phyloP scores from a whole-genome alignment of 2,329 filamentous ascomycete species.

The Penicillium sp. region DNA sequence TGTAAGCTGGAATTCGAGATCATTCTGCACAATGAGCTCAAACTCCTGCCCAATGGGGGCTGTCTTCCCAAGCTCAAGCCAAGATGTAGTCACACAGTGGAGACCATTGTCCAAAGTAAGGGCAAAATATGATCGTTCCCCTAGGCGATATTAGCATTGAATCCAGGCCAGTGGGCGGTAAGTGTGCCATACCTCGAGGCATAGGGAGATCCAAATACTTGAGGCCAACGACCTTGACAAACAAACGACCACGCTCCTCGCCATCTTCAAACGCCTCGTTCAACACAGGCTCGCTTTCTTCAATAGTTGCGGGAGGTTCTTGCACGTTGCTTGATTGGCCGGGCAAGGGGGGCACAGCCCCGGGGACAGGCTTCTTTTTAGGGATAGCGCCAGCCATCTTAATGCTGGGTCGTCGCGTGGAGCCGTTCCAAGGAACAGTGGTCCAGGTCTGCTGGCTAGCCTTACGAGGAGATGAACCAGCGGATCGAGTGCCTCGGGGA shows the following conservation, averaged over 20 bases:
- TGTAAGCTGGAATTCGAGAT: constrained; percentile 98
- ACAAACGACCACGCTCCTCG: constrained; percentile 85
- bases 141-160: constrained; percentile 51
- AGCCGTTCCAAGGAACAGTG: constrained; percentile 94
- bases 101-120: constrained; percentile 97
- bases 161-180: too few relatives aligned
- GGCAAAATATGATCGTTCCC: constrained; percentile 91
- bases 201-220: constrained; percentile 89
- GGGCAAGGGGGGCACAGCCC: constrained; percentile 79
- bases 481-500: constrained; percentile 60
- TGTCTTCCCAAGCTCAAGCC: constrained; percentile 87
- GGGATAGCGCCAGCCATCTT: constrained; percentile 62
- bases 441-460: constrained; percentile 89
- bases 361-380: constrained; percentile 64
- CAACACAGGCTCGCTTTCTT: constrained; percentile 70
- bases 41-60: constrained; percentile 98
- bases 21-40: constrained; percentile 93
- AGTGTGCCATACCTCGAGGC: constrained; percentile 72
- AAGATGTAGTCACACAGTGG: constrained; percentile 95
- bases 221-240: constrained; percentile 98
- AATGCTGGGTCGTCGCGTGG: constrained; percentile 69
- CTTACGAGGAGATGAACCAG: constrained; percentile 74
- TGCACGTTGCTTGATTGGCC: constrained; percentile 82
- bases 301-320: constrained; percentile 64
- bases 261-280: constrained; percentile 71